These are phyloP conservation scores for Pyrenochaeta sp. DNA, from an alignment of 2,329 filamentous ascomycete species.

Conservation along the genomic window DNA sequence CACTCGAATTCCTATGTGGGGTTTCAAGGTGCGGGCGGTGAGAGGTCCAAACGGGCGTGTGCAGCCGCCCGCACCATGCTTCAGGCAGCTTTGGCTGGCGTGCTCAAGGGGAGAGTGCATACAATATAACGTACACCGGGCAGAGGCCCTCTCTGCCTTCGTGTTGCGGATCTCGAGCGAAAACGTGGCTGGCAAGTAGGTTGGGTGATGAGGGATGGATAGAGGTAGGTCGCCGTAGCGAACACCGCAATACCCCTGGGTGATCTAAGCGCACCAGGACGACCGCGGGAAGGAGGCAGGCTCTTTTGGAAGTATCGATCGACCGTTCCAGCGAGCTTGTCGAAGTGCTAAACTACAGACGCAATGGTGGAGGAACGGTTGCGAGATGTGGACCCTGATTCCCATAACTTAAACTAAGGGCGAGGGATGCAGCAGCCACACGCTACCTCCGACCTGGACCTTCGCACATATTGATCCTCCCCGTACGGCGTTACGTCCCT, in stretches of 20 bases:
- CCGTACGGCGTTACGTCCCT: not conserved
- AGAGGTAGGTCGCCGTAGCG: conserved; percentile 1
- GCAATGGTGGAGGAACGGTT: conserved; percentile 19
- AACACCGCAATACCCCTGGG: not conserved
- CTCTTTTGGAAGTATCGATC: conserved; percentile 13
- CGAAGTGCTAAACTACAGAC: conserved; percentile 10
- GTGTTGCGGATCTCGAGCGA: conserved; percentile 20
- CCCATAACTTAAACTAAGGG: not conserved
- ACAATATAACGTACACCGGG: conserved; percentile 42
- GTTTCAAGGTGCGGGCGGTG: conserved; percentile 46
- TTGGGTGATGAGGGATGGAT: conserved; percentile 6
- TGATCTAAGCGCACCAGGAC: not conserved
- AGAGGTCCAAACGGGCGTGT: conserved; percentile 31
- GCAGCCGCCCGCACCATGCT: conserved; percentile 23
- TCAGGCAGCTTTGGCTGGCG: conserved; percentile 1
- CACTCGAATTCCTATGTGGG: conserved; percentile 35
- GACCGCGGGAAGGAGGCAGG: conserved; percentile 2
- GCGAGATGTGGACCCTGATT: conserved; percentile 13
- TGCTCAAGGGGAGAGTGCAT: conserved; percentile 20
- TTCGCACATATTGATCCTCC: not conserved
- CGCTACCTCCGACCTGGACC: not conserved
- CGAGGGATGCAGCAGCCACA: not conserved
- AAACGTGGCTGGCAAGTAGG: conserved; percentile 20
- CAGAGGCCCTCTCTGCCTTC: conserved; percentile 31
- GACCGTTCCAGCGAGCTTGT: conserved; percentile 6